Base-by-base conservation (phyloP, 1,284 basidiomycete genomes). In the Chondrostereum purpureum region DNA sequence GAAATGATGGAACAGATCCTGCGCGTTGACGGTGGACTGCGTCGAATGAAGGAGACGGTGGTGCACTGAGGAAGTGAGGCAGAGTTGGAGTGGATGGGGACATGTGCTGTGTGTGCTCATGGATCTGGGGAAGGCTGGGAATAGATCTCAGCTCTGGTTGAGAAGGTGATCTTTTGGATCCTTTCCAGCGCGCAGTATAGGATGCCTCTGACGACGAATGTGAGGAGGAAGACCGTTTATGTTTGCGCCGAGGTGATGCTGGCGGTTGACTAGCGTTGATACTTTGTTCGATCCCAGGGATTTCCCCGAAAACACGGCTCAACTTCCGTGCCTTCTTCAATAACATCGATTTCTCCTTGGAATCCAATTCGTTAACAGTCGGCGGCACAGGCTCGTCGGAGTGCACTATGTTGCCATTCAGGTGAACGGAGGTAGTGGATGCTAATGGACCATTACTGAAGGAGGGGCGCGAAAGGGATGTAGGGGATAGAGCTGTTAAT, bases 251-350 rank as follows among this genome's bases (percentile, higher is more conserved):
- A n/a, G 31, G 27, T 10, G 4, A 31, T 31, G 42, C 40, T 14
- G 16, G n/a, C 5, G 5, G 17, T 24, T 42, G 38, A 35, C 20
- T 42, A 37, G 16, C 20, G 19, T 14, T 31, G n/a, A n/a, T n/a
- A n/a, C n/a, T n/a, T n/a, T n/a, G n/a, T n/a, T n/a, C n/a, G 38
- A 27, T 42, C 17, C 4, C 43, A 46, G 21, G 54, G 50, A 5
- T 50, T 18, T 63, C 69, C 18, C 67, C 66, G 20, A 74, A 63
- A 34, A 72, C 64, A 38, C 59, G 63, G 50, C 68, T 69, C 35
- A 73, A 55, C 51, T 73, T 73, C 41, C 66, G 59, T 8, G 66
- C 61, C 46, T 72, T 70, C 53, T 65, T 66, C 46, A 72, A 49
- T 40, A 72, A 54, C 51, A 55, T 63, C 49, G 61, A 63, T 52